Evolutionary conservation across 2,329 filamentous ascomycete species (phyloP).

Genomic region (Biscogniauxia marginata): DNA sequence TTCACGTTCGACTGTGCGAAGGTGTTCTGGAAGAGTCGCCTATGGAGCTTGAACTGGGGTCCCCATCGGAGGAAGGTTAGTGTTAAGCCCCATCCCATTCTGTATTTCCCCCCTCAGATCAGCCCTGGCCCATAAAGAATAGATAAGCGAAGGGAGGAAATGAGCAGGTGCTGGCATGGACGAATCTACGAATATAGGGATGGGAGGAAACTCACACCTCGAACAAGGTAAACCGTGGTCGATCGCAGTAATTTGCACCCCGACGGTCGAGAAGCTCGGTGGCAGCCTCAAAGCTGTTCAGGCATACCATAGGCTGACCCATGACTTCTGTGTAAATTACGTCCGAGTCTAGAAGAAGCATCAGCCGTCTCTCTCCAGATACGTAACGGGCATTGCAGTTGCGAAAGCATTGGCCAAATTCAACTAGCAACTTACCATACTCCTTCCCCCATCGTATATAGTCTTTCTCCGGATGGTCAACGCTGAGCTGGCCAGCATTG

Average conservation of each 20-base stretch:
- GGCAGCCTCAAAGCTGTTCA: constrained; percentile 44
- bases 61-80: constrained; percentile 45
- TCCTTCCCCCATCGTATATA: constrained; percentile 33
- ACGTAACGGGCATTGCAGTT: not conserved
- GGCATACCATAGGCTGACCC: constrained; percentile 39
- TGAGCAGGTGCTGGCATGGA: not conserved
- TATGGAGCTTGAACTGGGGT: constrained; percentile 41
- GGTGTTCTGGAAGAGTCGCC: constrained; percentile 41
- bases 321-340: constrained; percentile 18
- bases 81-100: constrained; percentile 39
- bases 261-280: constrained; percentile 44
- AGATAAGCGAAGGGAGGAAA: not conserved
- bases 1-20: constrained; percentile 35
- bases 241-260: constrained; percentile 44
- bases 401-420: not conserved
- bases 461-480: constrained; percentile 31
- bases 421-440: constrained; percentile 27
- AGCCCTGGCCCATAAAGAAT: not conserved
- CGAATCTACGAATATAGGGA: not conserved
- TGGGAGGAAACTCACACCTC: constrained; percentile 5
- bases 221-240: constrained; percentile 41
- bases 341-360: not conserved
- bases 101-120: not conserved
- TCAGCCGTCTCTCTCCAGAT: not conserved
- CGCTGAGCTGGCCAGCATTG: constrained; percentile 30